Evolutionary conservation across 345 rosid genomes (phyloP).

Genomic region (Boechera retrofracta): DNA sequence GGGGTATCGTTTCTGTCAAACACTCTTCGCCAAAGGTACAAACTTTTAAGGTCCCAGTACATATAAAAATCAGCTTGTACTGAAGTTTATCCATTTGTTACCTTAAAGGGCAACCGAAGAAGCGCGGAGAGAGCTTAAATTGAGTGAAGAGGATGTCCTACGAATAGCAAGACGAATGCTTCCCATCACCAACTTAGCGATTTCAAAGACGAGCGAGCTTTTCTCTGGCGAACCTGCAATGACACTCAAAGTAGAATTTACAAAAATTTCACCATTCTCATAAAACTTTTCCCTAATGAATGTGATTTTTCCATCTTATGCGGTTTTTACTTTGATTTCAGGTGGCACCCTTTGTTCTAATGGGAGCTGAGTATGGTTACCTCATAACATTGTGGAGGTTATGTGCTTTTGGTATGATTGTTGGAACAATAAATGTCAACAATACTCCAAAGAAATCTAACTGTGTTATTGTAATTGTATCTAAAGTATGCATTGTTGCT

Average conservation of each 20-base stretch:
- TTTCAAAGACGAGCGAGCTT: conserved; percentile 64
- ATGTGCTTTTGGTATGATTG: conserved; percentile 67
- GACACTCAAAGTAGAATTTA: conserved; percentile 77
- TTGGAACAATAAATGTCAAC: conserved; percentile 22
- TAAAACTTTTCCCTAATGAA: neutral
- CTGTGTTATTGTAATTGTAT: conserved; percentile 4
- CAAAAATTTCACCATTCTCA: neutral
- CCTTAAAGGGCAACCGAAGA: conserved; percentile 56
- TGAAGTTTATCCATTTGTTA: conserved; percentile 23
- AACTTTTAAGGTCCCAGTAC: neutral
- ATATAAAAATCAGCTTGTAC: neutral
- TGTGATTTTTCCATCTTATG: conserved; percentile 7
- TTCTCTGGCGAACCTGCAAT: conserved; percentile 96
- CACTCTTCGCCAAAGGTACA: conserved; percentile 71
- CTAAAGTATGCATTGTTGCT: conserved; percentile 29
- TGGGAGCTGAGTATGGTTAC: conserved; percentile 92
- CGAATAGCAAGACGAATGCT: conserved; percentile 67
- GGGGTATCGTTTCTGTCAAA: conserved; percentile 83
- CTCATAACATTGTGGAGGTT: conserved; percentile 79
- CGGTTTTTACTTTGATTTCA: conserved; percentile 43
- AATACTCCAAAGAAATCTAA: neutral
- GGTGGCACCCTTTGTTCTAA: conserved; percentile 83
- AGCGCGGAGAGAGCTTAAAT: conserved; percentile 48
- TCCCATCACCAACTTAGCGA: conserved; percentile 76
- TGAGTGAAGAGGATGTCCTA: conserved; percentile 77